Percentiles rank a stretch among this genome's conserved stretches.
Evolutionary conservation across 345 rosid genomes (phyloP).

Genomic region (Melastoma malabathricum): DNA sequence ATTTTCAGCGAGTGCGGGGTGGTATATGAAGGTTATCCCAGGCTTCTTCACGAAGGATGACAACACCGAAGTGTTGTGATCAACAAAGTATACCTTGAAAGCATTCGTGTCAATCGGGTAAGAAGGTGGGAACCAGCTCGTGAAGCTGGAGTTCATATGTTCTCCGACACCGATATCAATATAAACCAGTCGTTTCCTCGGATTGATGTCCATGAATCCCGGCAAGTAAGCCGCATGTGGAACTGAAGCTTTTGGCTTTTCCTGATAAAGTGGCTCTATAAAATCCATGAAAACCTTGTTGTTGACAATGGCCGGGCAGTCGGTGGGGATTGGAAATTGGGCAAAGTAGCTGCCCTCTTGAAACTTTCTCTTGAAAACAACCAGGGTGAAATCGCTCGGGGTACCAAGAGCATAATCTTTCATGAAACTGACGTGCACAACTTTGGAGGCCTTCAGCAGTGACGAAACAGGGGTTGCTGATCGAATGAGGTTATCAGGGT

Average conservation of each 20-base stretch:
- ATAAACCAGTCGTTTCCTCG: constrained; percentile 43
- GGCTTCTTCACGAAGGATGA: constrained; percentile 55
- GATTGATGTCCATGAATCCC: constrained; percentile 33
- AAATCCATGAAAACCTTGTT: constrained; percentile 29
- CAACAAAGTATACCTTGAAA: constrained; percentile 59
- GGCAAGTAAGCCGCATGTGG: constrained; percentile 42
- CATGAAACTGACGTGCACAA: constrained; percentile 53
- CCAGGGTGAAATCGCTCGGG: constrained; percentile 39
- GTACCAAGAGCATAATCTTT: constrained; percentile 30
- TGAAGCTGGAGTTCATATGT: constrained; percentile 29
- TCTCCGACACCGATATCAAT: constrained; percentile 55
- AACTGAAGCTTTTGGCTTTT: constrained; percentile 9
- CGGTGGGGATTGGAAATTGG: constrained; percentile 37
- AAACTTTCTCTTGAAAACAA: constrained; percentile 50
- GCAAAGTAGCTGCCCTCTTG: constrained; percentile 24
- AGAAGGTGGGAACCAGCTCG: constrained; percentile 51
- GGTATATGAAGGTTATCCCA: constrained; percentile 60
- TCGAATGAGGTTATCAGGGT: constrained; percentile 43
- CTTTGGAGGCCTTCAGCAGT: constrained; percentile 43
- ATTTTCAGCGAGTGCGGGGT: constrained; percentile 54
- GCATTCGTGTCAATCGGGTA: constrained; percentile 45
- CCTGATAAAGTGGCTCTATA: constrained; percentile 53
- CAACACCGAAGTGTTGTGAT: constrained; percentile 65
- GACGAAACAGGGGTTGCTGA: constrained; percentile 69
- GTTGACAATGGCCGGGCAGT: constrained; percentile 41